Conservation (phyloP, 768 basidiomycete genomes). For the Pulveroboletus sp. region DNA sequence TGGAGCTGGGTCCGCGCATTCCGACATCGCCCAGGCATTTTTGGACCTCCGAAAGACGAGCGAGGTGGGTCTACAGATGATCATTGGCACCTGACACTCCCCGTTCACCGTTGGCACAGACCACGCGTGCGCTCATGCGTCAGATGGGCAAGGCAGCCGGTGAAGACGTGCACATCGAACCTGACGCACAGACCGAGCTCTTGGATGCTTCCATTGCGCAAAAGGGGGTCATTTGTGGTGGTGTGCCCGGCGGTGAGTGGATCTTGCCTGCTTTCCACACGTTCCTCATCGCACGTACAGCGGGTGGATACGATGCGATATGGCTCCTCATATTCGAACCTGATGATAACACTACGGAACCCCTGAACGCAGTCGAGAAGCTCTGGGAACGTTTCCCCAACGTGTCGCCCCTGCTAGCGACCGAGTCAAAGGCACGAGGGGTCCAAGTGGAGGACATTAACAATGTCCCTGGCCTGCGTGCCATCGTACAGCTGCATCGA, state of each 20-base stretch:
- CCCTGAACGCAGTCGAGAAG: constrained; percentile 60
- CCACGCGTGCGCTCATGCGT: constrained; percentile 77
- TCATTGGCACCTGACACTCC: neutral
- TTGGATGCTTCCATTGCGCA: constrained; percentile 74
- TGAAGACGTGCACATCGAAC: constrained; percentile 82
- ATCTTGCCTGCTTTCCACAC: neutral
- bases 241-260: constrained; percentile 89
- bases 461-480: constrained; percentile 52
- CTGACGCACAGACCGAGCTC: constrained; percentile 78
- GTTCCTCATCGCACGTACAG: constrained; percentile 39
- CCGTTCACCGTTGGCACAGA: constrained; percentile 39
- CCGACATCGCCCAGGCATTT: constrained; percentile 55
- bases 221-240: constrained; percentile 89
- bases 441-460: constrained; percentile 61
- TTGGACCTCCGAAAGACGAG: constrained; percentile 54
- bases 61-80: constrained; percentile 44
- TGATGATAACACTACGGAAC: constrained; percentile 43
- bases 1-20: constrained; percentile 6
- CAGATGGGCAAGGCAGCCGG: constrained; percentile 71
- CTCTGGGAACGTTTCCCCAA: constrained; percentile 62
- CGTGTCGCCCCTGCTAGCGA: constrained; percentile 70
- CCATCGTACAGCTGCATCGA: constrained; percentile 30
- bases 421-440: constrained; percentile 68
- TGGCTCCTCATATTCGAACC: constrained; percentile 86
- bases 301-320: constrained; percentile 96